phyloP scores from a whole-genome alignment of 2,329 filamentous ascomycete genomes.

The Byssochlamys sp. region DNA sequence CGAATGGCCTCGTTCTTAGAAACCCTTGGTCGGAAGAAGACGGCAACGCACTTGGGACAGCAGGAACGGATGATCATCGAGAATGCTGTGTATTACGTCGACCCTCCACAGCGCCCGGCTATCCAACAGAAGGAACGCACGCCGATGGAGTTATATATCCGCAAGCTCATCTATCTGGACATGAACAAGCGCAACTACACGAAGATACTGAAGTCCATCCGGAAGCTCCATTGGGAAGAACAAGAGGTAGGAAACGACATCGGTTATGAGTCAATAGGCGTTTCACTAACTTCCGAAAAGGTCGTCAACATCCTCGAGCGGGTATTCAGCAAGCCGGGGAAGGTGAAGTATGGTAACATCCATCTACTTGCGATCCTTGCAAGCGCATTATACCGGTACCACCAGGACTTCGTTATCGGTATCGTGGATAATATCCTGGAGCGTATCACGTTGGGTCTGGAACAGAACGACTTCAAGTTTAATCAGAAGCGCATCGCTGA shows the following conservation, averaged over 20 bases:
- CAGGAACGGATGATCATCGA: constrained; percentile 97
- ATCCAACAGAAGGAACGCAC: constrained; percentile 95
- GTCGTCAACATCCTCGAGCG: constrained; percentile 73
- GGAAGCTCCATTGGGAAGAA: constrained; percentile 96
- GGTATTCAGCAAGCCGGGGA: constrained; percentile 89
- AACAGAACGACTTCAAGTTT: constrained; percentile 94
- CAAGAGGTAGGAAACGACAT: constrained; percentile 50
- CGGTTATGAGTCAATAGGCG: not conserved
- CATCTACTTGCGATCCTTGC: constrained; percentile 84
- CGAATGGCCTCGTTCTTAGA: constrained; percentile 91
- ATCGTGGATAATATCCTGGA: constrained; percentile 88
- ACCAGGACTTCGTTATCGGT: constrained; percentile 80
- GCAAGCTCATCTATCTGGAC: constrained; percentile 85
- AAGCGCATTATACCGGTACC: constrained; percentile 80
- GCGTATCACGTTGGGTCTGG: constrained; percentile 74
- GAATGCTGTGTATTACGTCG: constrained; percentile 95
- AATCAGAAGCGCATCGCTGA: constrained; percentile 91
- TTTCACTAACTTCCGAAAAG: constrained; percentile 19
- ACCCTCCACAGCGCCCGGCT: constrained; percentile 82
- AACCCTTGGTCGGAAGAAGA: constrained; percentile 89
- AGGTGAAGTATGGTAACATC: constrained; percentile 95
- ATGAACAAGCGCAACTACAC: constrained; percentile 90
- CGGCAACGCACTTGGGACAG: constrained; percentile 85
- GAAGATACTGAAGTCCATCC: constrained; percentile 85
- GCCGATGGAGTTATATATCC: constrained; percentile 82